Percentiles rank a stretch among this genome's conserved stretches.
phyloP scores from a whole-genome alignment of 192 early-diverging fungal species.

The Rhizoclosmatium globosum region DNA sequence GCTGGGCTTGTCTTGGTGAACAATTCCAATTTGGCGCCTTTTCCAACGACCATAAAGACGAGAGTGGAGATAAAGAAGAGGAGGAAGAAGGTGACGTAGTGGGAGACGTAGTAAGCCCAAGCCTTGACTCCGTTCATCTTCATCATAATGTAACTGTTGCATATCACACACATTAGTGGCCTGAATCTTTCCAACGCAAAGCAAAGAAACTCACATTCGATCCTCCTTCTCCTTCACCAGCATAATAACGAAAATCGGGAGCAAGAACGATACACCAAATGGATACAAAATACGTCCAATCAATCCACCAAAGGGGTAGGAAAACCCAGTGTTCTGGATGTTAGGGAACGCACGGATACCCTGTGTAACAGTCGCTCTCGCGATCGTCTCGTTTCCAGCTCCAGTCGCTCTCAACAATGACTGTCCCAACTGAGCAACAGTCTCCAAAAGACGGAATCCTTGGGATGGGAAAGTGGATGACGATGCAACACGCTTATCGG shows the following conservation, averaged over 20 bases:
- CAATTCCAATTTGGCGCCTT: constrained; percentile 64
- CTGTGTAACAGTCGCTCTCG: constrained; percentile 64
- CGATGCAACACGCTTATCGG: constrained; percentile 54
- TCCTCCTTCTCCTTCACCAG: constrained; percentile 79
- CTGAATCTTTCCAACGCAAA: not conserved
- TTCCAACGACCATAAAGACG: constrained; percentile 71
- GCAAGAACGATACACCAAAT: constrained; percentile 76
- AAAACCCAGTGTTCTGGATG: constrained; percentile 48
- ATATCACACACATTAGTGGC: not conserved
- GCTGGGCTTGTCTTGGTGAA: constrained; percentile 62
- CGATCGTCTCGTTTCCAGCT: constrained; percentile 25
- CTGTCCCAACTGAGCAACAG: constrained; percentile 53
- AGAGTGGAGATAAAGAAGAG: constrained; percentile 68
- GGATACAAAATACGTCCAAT: constrained; percentile 77
- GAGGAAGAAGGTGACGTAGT: constrained; percentile 69
- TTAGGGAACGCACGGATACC: constrained; percentile 70
- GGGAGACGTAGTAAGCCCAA: constrained; percentile 62
- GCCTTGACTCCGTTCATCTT: constrained; percentile 75
- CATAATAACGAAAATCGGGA: constrained; percentile 74
- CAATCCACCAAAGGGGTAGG: constrained; percentile 62
- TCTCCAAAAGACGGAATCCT: constrained; percentile 59
- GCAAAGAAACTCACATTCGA: constrained; percentile 45
- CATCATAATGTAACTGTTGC: constrained; percentile 61
- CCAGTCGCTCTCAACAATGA: constrained; percentile 46
- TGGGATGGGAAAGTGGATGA: constrained; percentile 60